Conservation (phyloP, 768 basidiomycete species). For the Neoboletus magnificus region DNA sequence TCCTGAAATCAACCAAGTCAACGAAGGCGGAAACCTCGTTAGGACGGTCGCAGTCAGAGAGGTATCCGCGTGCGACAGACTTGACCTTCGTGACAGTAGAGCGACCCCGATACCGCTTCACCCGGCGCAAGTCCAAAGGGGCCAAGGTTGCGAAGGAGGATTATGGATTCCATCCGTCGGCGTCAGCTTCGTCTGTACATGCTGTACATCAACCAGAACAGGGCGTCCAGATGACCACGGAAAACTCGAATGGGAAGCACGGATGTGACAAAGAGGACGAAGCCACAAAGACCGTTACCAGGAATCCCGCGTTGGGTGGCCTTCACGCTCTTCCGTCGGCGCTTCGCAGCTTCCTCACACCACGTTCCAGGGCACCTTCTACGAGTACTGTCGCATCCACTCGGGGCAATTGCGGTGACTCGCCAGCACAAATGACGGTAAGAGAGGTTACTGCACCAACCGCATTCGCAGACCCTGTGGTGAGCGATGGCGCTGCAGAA, state of each 20-base stretch:
- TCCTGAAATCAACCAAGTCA: neutral
- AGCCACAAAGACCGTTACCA: neutral
- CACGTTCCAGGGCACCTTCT: slow-evolving; percentile 21
- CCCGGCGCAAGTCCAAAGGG: slow-evolving; percentile 10
- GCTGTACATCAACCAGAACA: neutral
- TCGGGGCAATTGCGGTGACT: neutral
- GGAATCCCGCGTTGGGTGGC: neutral
- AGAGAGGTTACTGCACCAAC: neutral
- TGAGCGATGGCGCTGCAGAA: slow-evolving; percentile 5
- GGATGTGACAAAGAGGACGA: slow-evolving; percentile 4
- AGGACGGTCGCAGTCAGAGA: slow-evolving; percentile 27
- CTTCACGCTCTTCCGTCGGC: slow-evolving; percentile 6
- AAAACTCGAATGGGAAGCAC: neutral
- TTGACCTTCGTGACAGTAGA: slow-evolving; percentile 22
- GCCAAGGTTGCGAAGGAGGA: neutral
- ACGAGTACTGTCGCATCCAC: slow-evolving; percentile 20
- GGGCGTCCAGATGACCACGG: neutral
- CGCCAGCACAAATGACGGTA: neutral
- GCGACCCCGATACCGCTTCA: slow-evolving; percentile 20
- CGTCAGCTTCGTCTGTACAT: neutral
- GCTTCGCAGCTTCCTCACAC: slow-evolving; percentile 6
- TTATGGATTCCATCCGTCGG: neutral
- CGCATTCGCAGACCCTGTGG: neutral
- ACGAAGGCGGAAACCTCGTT: slow-evolving; percentile 1
- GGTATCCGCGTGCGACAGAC: slow-evolving; percentile 18